phyloP scores from a whole-genome alignment of 192 early-diverging fungal genomes.

The Linnemannia exigua region DNA sequence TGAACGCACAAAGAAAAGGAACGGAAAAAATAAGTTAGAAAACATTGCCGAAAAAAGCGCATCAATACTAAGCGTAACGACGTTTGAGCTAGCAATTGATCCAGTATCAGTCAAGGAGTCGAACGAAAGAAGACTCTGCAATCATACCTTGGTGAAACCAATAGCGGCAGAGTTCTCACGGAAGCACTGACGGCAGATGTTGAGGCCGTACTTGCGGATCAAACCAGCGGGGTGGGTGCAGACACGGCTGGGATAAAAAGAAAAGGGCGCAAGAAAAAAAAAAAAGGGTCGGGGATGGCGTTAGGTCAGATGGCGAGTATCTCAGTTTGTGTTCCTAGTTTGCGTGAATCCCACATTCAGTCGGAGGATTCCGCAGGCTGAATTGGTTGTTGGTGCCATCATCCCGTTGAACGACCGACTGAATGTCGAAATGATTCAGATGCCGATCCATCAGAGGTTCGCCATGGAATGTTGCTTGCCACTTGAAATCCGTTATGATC shows the following conservation, averaged over 20 bases:
- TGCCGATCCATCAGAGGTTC: slow-evolving; percentile 15
- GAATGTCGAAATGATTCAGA: slow-evolving; percentile 1
- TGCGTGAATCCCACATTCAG: not conserved
- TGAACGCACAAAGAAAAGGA: not conserved
- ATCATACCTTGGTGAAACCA: slow-evolving; percentile 96
- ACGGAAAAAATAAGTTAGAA: not conserved
- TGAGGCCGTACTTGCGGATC: slow-evolving; percentile 99
- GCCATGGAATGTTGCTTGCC: slow-evolving; percentile 2
- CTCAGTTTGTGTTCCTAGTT: not conserved
- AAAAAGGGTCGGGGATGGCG: not conserved
- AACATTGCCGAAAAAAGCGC: not conserved
- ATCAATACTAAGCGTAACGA: not conserved
- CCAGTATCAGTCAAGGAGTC: not conserved
- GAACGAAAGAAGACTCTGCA: not conserved
- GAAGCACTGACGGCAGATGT: slow-evolving; percentile 99
- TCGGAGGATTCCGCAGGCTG: not conserved
- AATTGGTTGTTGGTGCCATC: not conserved
- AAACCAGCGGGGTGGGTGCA: slow-evolving; percentile 99
- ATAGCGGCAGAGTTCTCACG: slow-evolving; percentile 98
- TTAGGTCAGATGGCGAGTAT: not conserved
- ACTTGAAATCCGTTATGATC: not conserved
- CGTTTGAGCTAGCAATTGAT: not conserved
- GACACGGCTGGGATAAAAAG: slow-evolving; percentile 80
- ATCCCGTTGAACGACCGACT: not conserved
- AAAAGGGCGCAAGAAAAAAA: not conserved